Base-by-base conservation (phyloP, 192 early-diverging fungal genomes). In the Entomortierella parvispora region DNA sequence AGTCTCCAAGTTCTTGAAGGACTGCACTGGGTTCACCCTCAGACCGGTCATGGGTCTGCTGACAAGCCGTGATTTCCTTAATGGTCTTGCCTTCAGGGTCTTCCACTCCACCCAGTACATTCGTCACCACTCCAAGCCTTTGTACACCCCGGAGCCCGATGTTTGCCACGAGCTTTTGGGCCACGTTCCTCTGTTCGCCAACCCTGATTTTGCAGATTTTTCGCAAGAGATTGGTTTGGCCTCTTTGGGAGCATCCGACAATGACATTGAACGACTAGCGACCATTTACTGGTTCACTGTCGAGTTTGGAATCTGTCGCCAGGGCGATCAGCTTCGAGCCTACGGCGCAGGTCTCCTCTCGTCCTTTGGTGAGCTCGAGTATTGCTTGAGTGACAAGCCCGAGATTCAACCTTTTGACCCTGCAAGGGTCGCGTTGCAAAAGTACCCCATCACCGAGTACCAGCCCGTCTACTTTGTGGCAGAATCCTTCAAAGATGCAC, bases 91-190 rank as follows among this genome's bases (percentile, higher is more conserved):
- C 2, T 98, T 98, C 84, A 88, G 97, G 32, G 95, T 97, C 6
- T 98, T 98, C 85, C 93, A 96, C 81, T 92, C 90, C 52, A 98
- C 97, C 6, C 97, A 98, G 80, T 98, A 98, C 72, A 95, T 98
- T 78, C 92, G 97, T 20, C 97, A 98, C 72, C 88, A 92, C 75
- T 94, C 93, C 17, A 85, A 87, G 42, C 97, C 97, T 9, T 86
- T 94, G 26, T 98, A 96, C 69, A 98, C 96, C 0, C 96, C 96
- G 9, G 96, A 96, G 71, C 91, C 91, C 1, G 97, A 98, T 71
- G 89, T 95, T 45, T 98, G 97, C 82, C 97, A 98, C 67, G 97
- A 98, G 79, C 83, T 97, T 3, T 80, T 98, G 31, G 97, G 97
- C 52, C 97, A 98, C 71, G 95, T 86, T 10, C 90, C 90, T 15